Percentiles rank a stretch among this genome's conserved stretches.
Conservation (phyloP, 257 asterid species). For the Solanum acaule region DNA sequence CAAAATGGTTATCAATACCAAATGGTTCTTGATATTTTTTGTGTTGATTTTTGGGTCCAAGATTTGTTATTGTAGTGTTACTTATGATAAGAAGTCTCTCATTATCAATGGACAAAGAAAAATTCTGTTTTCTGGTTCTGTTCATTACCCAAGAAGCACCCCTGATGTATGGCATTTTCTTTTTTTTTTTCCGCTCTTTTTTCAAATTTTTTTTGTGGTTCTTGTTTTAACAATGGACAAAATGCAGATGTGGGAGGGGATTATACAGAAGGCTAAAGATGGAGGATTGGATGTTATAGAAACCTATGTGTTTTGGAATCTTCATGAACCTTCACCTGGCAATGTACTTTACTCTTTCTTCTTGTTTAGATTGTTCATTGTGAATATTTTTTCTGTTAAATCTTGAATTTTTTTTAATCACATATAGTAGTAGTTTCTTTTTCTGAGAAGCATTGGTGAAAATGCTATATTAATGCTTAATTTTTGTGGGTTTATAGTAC, state of each 20-base stretch:
- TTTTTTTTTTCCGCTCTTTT: neutral
- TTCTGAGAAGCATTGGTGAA: neutral
- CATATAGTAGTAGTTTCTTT: neutral
- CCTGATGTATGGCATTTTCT: constrained; percentile 47
- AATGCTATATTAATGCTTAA: neutral
- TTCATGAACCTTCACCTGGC: constrained; percentile 94
- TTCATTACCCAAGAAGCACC: constrained; percentile 94
- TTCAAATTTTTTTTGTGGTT: neutral
- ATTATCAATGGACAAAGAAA: constrained; percentile 73
- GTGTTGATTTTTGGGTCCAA: constrained; percentile 20
- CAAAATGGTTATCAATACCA: constrained; percentile 39
- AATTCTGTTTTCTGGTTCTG: constrained; percentile 81
- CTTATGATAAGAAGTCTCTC: constrained; percentile 68
- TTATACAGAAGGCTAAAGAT: constrained; percentile 85
- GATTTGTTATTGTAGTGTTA: constrained; percentile 47
- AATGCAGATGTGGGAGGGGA: constrained; percentile 98
- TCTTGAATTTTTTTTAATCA: neutral
- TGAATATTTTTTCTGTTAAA: neutral
- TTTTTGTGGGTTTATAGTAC: constrained; percentile 30
- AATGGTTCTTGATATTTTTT: constrained; percentile 23
- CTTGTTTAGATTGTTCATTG: neutral
- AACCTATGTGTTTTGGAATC: constrained; percentile 88
- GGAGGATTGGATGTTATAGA: constrained; percentile 91
- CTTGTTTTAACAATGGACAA: neutral
- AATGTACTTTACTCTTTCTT: constrained; percentile 28